phyloP scores from a whole-genome alignment of 192 early-diverging fungal species.

The Phycomyces blakesleeanus region DNA sequence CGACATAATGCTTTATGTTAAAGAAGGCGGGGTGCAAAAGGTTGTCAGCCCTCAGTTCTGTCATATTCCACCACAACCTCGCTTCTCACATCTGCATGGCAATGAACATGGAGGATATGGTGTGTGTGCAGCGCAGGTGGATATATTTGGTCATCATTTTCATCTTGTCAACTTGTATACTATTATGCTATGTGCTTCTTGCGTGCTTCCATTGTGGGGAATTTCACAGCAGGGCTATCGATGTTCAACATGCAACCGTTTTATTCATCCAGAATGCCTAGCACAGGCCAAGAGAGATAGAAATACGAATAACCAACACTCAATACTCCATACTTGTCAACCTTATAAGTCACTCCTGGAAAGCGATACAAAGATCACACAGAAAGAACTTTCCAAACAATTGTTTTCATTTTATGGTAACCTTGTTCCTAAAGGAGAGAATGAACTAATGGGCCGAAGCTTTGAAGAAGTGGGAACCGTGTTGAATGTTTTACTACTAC shows the following conservation, averaged over 20 bases:
- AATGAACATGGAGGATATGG: neutral
- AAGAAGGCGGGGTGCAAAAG: slow-evolving; percentile 36
- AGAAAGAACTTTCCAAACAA: slow-evolving; percentile 4
- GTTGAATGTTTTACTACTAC: slow-evolving; percentile 30
- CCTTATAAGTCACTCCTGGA: slow-evolving; percentile 19
- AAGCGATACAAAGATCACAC: slow-evolving; percentile 34
- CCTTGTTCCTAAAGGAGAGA: slow-evolving; percentile 2
- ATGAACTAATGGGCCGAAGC: slow-evolving; percentile 15
- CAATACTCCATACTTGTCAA: slow-evolving; percentile 10
- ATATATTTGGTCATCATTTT: slow-evolving; percentile 41
- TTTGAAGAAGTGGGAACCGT: slow-evolving; percentile 37
- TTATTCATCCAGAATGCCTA: slow-evolving; percentile 45
- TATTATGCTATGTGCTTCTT: slow-evolving; percentile 46
- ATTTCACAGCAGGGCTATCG: slow-evolving; percentile 51
- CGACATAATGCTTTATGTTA: slow-evolving; percentile 34
- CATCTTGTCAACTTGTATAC: slow-evolving; percentile 53
- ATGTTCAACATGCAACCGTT: slow-evolving; percentile 45
- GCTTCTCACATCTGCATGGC: slow-evolving; percentile 4
- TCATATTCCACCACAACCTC: slow-evolving; percentile 22
- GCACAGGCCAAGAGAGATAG: slow-evolving; percentile 1
- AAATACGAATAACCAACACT: neutral
- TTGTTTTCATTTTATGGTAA: slow-evolving; percentile 6
- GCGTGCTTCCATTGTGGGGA: slow-evolving; percentile 53
- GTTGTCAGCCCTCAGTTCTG: slow-evolving; percentile 44
- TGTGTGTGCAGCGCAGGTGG: neutral